Evolutionary conservation across 2,329 filamentous ascomycete genomes (phyloP).

Genomic region (Fusarium concolor): DNA sequence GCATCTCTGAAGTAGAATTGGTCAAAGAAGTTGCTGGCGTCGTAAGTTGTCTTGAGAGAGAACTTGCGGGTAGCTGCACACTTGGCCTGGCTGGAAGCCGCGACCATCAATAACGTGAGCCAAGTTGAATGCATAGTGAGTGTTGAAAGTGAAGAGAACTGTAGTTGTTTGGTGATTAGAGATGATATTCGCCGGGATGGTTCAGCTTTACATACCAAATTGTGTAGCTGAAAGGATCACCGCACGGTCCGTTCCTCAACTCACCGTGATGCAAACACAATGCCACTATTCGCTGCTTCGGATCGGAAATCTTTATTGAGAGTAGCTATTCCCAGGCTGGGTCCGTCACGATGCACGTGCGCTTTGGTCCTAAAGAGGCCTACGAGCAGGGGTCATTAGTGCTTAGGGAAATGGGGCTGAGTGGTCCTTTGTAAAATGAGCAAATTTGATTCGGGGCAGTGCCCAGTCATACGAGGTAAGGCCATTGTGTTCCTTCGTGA

Average conservation of each 20-base stretch:
- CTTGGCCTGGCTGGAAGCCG: not conserved
- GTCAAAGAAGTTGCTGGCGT: conserved; percentile 57
- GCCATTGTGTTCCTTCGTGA: not conserved
- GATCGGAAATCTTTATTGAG: not conserved
- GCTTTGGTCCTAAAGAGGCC: not conserved
- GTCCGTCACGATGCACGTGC: conserved; percentile 9
- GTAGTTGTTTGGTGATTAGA: not conserved
- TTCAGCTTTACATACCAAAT: conserved; percentile 8
- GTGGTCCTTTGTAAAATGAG: conserved; percentile 15
- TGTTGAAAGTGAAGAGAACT: not conserved
- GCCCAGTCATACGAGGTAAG: conserved; percentile 6
- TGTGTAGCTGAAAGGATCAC: not conserved
- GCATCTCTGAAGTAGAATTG: conserved; percentile 54
- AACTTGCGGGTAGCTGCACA: conserved; percentile 9
- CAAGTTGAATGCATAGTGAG: not conserved
- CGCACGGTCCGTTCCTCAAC: not conserved
- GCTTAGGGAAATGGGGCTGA: conserved; percentile 14
- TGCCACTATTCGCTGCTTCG: conserved; percentile 2
- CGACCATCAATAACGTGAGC: not conserved
- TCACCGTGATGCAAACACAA: not conserved
- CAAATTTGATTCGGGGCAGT: conserved; percentile 9
- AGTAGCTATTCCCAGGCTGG: not conserved
- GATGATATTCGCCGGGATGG: not conserved
- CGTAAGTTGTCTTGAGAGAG: conserved; percentile 22
- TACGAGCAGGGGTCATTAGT: conserved; percentile 2